Evolutionary conservation across 129 eudicot genomes (phyloP), one percentile per base, ranked within the genome.

Genomic region (Heracleum sosnowskyi): DNA sequence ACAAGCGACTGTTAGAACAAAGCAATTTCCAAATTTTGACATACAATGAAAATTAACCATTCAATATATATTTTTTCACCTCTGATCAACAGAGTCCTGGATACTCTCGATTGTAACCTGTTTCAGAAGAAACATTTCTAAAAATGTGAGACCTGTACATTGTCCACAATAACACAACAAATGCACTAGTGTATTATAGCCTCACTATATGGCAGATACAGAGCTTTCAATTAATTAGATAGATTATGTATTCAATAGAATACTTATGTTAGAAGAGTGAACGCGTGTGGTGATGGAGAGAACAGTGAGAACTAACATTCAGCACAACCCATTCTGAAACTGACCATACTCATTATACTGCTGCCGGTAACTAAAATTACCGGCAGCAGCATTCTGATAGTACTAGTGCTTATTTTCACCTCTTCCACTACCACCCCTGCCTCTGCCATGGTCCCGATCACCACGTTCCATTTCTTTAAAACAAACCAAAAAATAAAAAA

Each of bases 91-190:
- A 73, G 84, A 80, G 15, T 88, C 97, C 68, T 85, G 89, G 77
- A 96, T 83, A 83, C 97, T 87, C 80, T 90, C 97, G 77, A 96
- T 86, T 15, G 93, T 85, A 57, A 96, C 90, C 99, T 96, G 76
- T 79, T 68, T 39, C 51, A 72, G 31, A 73, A 73, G 8, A 41
- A 26, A 74, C 33, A 44, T 78, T 60, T 86, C 11, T 5, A 24
- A 22, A 75, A 69, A 16, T 40, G 24, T 36, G 73, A 49, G 46
- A 60, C 55, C 60, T 55, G 40, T n/a, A 11, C 36, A 24, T n/a
- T 41, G 77, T 5, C 28, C 34, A 28, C 63, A 74, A 46, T 74
- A 28, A 45, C 24, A 13, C 16, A 11, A 29, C 29, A 13, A 33
- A 60, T 10, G 16, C 12, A 60, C 16, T n/a, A n/a, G 11, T 60